Evolutionary conservation across 352 stramenopile genomes (phyloP).

Genomic region (Pythium grandisporangium): DNA sequence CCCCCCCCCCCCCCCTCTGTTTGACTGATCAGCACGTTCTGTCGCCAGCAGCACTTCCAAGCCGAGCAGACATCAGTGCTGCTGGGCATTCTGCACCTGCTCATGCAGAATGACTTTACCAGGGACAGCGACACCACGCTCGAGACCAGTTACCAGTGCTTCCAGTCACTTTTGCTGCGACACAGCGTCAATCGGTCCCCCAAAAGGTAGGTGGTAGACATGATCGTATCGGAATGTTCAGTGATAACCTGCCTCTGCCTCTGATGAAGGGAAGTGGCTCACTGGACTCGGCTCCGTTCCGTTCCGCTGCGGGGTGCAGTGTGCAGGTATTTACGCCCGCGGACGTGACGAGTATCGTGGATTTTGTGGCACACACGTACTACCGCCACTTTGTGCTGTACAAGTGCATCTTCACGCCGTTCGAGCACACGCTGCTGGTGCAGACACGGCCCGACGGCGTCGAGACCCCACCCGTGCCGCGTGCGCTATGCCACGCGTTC

Average conservation of each 20-base stretch:
- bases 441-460: conserved; percentile 36
- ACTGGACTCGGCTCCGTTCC: too few species aligned
- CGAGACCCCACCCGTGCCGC: conserved; percentile 22
- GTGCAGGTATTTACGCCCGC: conserved; percentile 42
- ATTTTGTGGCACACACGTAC: conserved; percentile 73
- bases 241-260: too few species aligned
- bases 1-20: too few species aligned
- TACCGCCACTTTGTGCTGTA: conserved; percentile 76
- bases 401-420: conserved; percentile 72
- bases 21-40: too few species aligned
- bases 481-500: conserved; percentile 27
- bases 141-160: conserved; percentile 37
- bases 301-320: too few species aligned
- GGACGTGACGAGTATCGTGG: conserved; percentile 47
- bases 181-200: conserved; percentile 65
- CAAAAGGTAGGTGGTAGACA: conserved; percentile 29
- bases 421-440: conserved; percentile 36
- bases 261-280: too few species aligned
- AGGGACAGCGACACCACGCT: conserved; percentile 34
- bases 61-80: conserved; percentile 51
- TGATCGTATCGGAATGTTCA: neutral
- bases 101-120: conserved; percentile 54
- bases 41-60: conserved; percentile 45
- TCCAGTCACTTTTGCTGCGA: conserved; percentile 47
- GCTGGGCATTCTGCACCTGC: conserved; percentile 51